A percentile compares a stretch with the other conserved stretches of the same genome.
Conservation (phyloP, 2,329 filamentous ascomycete genomes). For the Cladorrhinum sp. region DNA sequence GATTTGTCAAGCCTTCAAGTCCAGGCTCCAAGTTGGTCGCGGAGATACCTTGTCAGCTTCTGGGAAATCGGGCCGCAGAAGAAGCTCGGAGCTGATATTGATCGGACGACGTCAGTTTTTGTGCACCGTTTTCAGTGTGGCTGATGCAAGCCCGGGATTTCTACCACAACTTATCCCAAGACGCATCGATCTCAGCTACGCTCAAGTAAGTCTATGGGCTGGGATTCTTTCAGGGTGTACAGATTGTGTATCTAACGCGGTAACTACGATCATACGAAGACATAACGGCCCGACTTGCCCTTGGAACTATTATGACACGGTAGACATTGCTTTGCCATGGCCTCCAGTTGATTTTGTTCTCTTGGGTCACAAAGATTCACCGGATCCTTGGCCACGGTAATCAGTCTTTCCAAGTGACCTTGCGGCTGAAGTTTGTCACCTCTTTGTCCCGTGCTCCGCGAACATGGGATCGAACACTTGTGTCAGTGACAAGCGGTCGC, state of each 20-base stretch:
- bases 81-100: background rate
- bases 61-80: background rate
- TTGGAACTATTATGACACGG: background rate
- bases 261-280: background rate
- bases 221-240: background rate
- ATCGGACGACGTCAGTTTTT: background rate
- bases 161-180: background rate
- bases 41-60: background rate
- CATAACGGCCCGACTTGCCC: background rate
- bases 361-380: background rate
- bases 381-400: background rate
- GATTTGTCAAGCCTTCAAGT: background rate
- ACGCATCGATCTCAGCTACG: background rate
- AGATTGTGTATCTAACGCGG: background rate
- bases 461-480: background rate
- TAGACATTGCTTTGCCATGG: background rate
- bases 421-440: constrained; percentile 6
- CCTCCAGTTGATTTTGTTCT: background rate
- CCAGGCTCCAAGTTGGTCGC: background rate
- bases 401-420: background rate
- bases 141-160: background rate
- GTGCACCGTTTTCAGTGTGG: background rate
- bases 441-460: background rate
- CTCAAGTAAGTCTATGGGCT: background rate
- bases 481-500: background rate